Evolutionary conservation across 1,139 yeast genomes (phyloP).

Genomic region (Blastobotrys malaysiensis): DNA sequence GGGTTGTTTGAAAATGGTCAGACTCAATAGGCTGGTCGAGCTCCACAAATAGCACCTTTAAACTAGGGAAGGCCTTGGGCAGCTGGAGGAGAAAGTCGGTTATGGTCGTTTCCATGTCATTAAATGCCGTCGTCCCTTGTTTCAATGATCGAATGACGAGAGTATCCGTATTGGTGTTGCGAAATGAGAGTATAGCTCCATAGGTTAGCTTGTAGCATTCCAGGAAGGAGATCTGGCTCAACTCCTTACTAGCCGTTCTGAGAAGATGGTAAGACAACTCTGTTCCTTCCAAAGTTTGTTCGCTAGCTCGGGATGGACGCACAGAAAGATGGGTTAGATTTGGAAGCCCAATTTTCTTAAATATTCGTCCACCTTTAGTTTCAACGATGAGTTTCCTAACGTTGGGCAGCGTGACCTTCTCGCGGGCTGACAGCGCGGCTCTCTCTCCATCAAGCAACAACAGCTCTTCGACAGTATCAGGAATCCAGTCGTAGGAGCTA

Average conservation of each 20-base stretch:
- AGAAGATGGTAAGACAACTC: background rate
- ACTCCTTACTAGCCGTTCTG: background rate
- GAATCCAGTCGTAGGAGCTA: constrained; percentile 2
- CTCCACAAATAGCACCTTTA: constrained; percentile 2
- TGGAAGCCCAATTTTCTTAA: background rate
- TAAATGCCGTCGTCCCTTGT: constrained; percentile 9
- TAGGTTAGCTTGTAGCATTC: constrained; percentile 1
- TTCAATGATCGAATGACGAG: constrained; percentile 1
- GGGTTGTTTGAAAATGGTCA: constrained; percentile 7
- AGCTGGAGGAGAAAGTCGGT: constrained; percentile 4
- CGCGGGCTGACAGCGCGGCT: background rate
- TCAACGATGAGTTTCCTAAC: constrained; percentile 2
- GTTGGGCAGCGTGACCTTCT: background rate
- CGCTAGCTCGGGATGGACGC: background rate
- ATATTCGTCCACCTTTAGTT: constrained; percentile 3
- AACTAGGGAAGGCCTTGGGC: constrained; percentile 2
- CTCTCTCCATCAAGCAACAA: constrained; percentile 1
- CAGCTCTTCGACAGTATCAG: constrained; percentile 2
- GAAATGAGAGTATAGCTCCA: constrained; percentile 3
- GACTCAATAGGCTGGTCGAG: background rate
- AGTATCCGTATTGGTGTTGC: background rate
- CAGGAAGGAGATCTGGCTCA: background rate
- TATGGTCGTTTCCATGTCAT: constrained; percentile 6
- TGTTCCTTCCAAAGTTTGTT: background rate
- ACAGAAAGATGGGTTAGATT: background rate